Base-by-base conservation (phyloP, 2,329 filamentous ascomycete species). In the Aspergillus quadricinctus region DNA sequence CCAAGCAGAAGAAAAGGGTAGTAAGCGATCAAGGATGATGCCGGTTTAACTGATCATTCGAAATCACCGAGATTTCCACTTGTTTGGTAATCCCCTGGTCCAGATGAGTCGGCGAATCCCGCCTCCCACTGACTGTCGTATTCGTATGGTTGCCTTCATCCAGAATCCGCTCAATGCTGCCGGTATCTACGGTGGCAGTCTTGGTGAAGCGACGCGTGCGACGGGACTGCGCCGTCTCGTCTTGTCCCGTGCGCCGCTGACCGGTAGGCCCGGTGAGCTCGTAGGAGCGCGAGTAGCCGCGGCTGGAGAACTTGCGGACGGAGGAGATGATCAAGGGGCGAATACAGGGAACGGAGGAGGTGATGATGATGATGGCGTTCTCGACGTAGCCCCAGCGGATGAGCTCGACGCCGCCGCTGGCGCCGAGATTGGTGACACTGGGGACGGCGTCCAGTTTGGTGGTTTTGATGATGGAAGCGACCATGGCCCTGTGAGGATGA, bases 381-480 rank as follows among this genome's bases (percentile, higher is more conserved):
- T 70, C 67, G 11, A 66, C 58, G 27, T 65, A 70, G 17, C 63
- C 66, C 68, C 68, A 70, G 35, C 67, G 64, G 54, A 70, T 66
- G 8, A 70, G 53, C 49, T 68, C 64, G 21, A 68, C 55, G 14
- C 58, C 63, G 5, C 65, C 66, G 2, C n/a, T 45, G 3, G 64
- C 51, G 25, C 66, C 66, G 6, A 68, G 60, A 35, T 70, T 65
- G 1, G 66, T 69, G 49, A 69, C 56, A 31, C 66, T 63, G 10
- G 67, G 67, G 3, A 70, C 52, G 17, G 61, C 46, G 43, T 55
- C 4, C 27, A 68, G 61, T 37, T 68, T 68, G 48, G 66, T 69
- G 14, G 66, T 67, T 48, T 70, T 70, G 59, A 70, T 62, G 45
- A 70, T 67, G 11, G 67, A 69, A n/a, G 68, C 67, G 21, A 67